Conservation (phyloP, 257 asterid species). For the Solanum sejunctum region DNA sequence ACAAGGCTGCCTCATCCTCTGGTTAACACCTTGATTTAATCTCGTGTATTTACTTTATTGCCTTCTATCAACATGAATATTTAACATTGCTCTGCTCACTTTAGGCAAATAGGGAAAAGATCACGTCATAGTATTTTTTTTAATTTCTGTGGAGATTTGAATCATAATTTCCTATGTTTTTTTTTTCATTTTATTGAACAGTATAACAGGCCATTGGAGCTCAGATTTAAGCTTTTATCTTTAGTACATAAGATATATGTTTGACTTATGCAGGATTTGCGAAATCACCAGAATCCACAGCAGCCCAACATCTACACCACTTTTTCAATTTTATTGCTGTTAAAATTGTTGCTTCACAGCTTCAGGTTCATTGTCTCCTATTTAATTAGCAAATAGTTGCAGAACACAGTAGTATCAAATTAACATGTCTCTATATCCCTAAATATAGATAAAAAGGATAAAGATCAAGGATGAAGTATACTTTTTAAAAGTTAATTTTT, state of each 20-base stretch:
- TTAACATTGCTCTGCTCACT: too few relatives aligned
- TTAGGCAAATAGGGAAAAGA: too few relatives aligned
- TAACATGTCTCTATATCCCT: background rate
- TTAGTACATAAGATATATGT: background rate
- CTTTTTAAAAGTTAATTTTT: background rate
- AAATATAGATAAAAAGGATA: background rate
- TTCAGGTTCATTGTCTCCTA: constrained; percentile 35
- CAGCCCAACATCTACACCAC: constrained; percentile 68
- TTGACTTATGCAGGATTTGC: constrained; percentile 50
- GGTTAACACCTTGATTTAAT: background rate
- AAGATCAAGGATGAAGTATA: background rate
- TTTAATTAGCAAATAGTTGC: background rate
- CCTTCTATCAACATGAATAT: background rate
- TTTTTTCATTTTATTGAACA: background rate
- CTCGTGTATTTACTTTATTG: background rate
- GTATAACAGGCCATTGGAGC: background rate
- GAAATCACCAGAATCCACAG: constrained; percentile 77
- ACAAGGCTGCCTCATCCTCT: background rate
- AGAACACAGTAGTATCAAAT: background rate
- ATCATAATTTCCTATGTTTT: too few relatives aligned
- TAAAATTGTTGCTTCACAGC: constrained; percentile 59
- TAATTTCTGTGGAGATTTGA: too few relatives aligned
- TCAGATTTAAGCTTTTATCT: background rate
- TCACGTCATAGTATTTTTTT: too few relatives aligned
- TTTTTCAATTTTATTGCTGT: constrained; percentile 78